phyloP scores from a whole-genome alignment of 1,284 basidiomycete genomes.

The Ceratobasidium sp. region DNA sequence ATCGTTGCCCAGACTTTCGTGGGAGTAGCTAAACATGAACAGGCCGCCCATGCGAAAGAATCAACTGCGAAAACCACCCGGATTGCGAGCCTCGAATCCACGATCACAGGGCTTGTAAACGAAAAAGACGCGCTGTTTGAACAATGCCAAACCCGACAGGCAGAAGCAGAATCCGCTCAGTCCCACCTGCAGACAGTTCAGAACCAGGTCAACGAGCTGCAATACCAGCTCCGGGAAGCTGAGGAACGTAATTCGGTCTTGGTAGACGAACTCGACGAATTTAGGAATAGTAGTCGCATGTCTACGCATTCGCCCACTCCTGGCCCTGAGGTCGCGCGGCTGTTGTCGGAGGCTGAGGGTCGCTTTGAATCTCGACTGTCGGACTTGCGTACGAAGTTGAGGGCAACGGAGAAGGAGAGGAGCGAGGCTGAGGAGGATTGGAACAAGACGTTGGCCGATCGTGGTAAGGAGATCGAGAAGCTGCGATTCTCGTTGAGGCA shows the following conservation, averaged over 20 bases:
- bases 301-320: conserved; percentile 46
- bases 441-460: conserved; percentile 80
- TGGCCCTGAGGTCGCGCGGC: conserved; percentile 68
- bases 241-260: conserved; percentile 75
- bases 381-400: conserved; percentile 70
- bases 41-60: conserved; percentile 79
- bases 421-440: conserved; percentile 85
- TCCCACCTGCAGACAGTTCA: conserved; percentile 77
- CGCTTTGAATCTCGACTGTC: conserved; percentile 79
- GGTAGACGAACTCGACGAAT: conserved; percentile 75
- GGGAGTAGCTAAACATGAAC: conserved; percentile 16
- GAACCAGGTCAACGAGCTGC: conserved; percentile 80
- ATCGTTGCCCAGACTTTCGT: conserved; percentile 14
- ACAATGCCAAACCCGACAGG: conserved; percentile 83
- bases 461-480: conserved; percentile 79
- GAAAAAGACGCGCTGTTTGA: conserved; percentile 86
- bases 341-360: conserved; percentile 80
- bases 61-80: conserved; percentile 68
- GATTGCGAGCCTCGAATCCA: conserved; percentile 75
- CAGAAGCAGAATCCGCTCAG: conserved; percentile 84
- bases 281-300: conserved; percentile 37
- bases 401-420: conserved; percentile 73
- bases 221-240: conserved; percentile 85
- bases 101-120: conserved; percentile 69
- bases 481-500: conserved; percentile 68